These are phyloP conservation scores for Lithospermum erythrorhizon DNA, from an alignment of 257 asterid species.

Conservation along the genomic window DNA sequence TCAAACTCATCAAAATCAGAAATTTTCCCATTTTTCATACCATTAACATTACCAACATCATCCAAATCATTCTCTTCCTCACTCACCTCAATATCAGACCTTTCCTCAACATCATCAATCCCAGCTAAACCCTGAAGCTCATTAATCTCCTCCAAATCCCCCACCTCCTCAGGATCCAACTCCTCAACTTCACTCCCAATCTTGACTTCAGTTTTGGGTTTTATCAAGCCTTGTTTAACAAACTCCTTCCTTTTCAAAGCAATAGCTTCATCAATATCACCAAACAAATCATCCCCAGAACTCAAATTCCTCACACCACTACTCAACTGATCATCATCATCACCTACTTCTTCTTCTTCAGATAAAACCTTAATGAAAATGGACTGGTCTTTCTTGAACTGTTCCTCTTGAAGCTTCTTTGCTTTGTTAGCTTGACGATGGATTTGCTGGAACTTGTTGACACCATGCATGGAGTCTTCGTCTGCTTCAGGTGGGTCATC, in stretches of 20 bases:
- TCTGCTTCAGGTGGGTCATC: slow-evolving; percentile 96
- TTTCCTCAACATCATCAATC: slow-evolving; percentile 28
- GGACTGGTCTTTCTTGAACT: slow-evolving; percentile 53
- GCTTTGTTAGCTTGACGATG: slow-evolving; percentile 76
- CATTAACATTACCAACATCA: not conserved
- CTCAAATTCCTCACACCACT: slow-evolving; percentile 7
- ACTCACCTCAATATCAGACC: slow-evolving; percentile 53
- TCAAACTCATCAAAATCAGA: slow-evolving; percentile 45
- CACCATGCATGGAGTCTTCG: slow-evolving; percentile 96
- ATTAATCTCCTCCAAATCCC: slow-evolving; percentile 81
- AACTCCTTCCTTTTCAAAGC: slow-evolving; percentile 81
- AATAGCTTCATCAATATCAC: slow-evolving; percentile 87
- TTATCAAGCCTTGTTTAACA: slow-evolving; percentile 63
- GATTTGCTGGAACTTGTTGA: slow-evolving; percentile 76
- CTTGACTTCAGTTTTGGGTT: slow-evolving; percentile 26
- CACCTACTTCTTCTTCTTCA: slow-evolving; percentile 40
- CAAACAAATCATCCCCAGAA: slow-evolving; percentile 81
- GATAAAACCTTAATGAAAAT: slow-evolving; percentile 60
- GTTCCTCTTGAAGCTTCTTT: slow-evolving; percentile 55
- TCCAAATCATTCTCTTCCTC: slow-evolving; percentile 8
- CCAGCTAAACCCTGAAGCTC: slow-evolving; percentile 55
- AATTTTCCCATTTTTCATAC: slow-evolving; percentile 3
- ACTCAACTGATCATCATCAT: slow-evolving; percentile 1
- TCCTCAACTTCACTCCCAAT: too few relatives aligned
- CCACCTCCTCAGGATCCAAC: slow-evolving; percentile 81